phyloP scores from a whole-genome alignment of 2,329 filamentous ascomycete genomes.

The Elsinoe arachidis region DNA sequence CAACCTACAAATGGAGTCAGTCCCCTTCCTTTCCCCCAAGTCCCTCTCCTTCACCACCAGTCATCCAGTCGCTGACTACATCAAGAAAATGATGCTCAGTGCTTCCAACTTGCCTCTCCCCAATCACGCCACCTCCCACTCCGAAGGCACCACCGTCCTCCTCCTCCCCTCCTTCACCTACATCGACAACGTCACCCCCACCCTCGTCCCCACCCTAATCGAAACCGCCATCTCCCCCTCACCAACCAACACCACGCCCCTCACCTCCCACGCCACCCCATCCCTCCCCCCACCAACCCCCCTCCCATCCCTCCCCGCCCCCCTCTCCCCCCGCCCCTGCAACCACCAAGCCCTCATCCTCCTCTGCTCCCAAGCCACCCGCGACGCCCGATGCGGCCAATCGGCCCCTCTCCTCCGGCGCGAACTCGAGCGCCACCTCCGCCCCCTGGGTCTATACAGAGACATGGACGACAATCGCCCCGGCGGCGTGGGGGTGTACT shows the following conservation, averaged over 20 bases:
- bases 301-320: conserved; percentile 11
- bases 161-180: conserved; percentile 78
- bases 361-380: conserved; percentile 88
- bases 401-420: conserved; percentile 80
- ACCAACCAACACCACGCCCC: conserved; percentile 64
- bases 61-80: background rate
- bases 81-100: conserved; percentile 67
- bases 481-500: conserved; percentile 90
- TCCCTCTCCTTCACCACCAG: too few relatives aligned
- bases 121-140: conserved; percentile 49
- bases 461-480: conserved; percentile 83
- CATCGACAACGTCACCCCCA: conserved; percentile 74
- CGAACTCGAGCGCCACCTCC: conserved; percentile 82
- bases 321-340: conserved; percentile 50
- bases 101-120: conserved; percentile 86
- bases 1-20: conserved; percentile 61
- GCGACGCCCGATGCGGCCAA: conserved; percentile 89
- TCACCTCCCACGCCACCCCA: conserved; percentile 26
- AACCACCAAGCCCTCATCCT: conserved; percentile 83
- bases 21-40: conserved; percentile 19
- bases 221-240: conserved; percentile 58
- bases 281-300: conserved; percentile 7
- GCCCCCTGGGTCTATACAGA: conserved; percentile 73
- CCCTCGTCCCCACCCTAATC: conserved; percentile 63
- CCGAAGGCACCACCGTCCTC: conserved; percentile 66